Conservation (phyloP, 768 basidiomycete species). For the Chalciporus pseudorubinellus region DNA sequence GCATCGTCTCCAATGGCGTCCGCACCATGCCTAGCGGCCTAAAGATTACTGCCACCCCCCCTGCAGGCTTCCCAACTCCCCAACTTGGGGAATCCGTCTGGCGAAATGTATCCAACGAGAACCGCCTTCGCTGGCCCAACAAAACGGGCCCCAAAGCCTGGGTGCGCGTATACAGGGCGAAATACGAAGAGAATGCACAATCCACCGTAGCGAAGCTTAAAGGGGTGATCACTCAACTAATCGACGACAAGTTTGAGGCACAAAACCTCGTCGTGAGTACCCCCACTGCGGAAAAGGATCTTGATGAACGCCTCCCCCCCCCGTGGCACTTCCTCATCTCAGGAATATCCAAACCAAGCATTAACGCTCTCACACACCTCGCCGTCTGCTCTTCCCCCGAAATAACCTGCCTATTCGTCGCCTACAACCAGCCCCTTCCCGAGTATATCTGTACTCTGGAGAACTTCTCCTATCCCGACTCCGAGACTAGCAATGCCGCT, state of each 20-base stretch:
- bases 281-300: neutral
- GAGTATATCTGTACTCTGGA: slow-evolving; percentile 1
- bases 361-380: neutral
- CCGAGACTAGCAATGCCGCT: neutral
- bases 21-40: neutral
- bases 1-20: too few relatives aligned
- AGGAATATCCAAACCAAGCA: neutral
- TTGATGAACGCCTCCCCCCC: neutral
- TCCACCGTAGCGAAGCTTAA: neutral
- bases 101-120: neutral
- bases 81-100: slow-evolving; percentile 1
- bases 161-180: neutral
- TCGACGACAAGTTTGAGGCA: neutral
- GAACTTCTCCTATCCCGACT: slow-evolving; percentile 1
- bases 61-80: neutral
- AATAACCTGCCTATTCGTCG: neutral
- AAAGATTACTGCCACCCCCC: neutral
- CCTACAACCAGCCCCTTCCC: neutral
- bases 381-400: neutral
- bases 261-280: neutral
- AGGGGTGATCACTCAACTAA: neutral
- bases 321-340: slow-evolving; percentile 1
- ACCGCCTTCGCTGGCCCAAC: neutral
- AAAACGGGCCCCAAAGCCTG: slow-evolving; percentile 1
- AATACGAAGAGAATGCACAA: neutral